A percentile compares a stretch with the other conserved stretches of the same genome.
phyloP scores from a whole-genome alignment of 2,329 filamentous ascomycete species.

The Diplocarpon rosae region DNA sequence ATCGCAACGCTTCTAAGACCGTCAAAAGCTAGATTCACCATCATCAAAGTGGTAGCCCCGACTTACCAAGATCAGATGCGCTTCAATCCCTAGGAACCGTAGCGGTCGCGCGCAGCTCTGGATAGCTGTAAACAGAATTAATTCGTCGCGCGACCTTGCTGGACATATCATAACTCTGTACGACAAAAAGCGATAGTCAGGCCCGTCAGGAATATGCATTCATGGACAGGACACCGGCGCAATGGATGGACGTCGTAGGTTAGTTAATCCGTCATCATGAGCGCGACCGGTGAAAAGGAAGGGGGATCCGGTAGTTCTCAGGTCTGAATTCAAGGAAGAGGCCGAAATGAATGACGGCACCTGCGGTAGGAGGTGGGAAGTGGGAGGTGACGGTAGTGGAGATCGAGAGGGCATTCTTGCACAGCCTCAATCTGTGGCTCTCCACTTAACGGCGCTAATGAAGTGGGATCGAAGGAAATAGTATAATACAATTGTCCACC shows the following conservation, averaged over 20 bases:
- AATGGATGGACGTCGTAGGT: slow-evolving; percentile 2
- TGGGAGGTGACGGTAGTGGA: too few species aligned
- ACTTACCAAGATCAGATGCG: not conserved
- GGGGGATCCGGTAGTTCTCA: too few species aligned
- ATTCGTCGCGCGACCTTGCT: slow-evolving; percentile 8
- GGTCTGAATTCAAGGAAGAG: too few species aligned
- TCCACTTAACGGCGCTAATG: too few species aligned
- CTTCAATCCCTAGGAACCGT: slow-evolving; percentile 2
- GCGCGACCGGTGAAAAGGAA: too few species aligned
- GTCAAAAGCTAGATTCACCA: not conserved
- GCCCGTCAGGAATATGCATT: not conserved
- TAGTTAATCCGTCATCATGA: not conserved
- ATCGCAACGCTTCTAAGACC: slow-evolving; percentile 9
- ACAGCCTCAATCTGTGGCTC: too few species aligned
- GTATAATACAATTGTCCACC: too few species aligned
- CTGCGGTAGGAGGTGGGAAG: too few species aligned
- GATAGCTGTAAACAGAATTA: not conserved
- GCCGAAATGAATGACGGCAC: too few species aligned
- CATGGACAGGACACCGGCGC: too few species aligned
- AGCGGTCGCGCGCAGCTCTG: slow-evolving; percentile 12
- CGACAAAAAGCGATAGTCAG: not conserved
- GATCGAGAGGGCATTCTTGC: too few species aligned
- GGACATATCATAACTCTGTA: slow-evolving; percentile 7
- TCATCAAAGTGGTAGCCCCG: not conserved
- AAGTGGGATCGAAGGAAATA: too few species aligned